Evolutionary conservation across 345 rosid genomes (phyloP).

Genomic region (Cardamine occulta): DNA sequence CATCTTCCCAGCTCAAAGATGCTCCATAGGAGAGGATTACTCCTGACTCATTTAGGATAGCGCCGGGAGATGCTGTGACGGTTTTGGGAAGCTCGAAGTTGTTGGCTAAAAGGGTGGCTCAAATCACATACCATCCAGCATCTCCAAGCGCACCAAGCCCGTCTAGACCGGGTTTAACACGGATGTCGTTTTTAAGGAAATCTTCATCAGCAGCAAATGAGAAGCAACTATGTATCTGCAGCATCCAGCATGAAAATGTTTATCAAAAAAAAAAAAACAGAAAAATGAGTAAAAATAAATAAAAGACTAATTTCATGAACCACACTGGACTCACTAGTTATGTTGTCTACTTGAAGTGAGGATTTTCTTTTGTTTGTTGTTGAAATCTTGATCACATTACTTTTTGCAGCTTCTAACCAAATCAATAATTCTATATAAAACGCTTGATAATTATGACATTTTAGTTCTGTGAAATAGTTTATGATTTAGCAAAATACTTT

Average conservation of each 20-base stretch:
- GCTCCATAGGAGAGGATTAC: conserved; percentile 80
- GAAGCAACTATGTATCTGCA: conserved; percentile 68
- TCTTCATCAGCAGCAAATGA: conserved; percentile 56
- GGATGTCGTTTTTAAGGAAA: conserved; percentile 74
- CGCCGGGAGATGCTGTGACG: conserved; percentile 54
- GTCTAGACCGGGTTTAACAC: conserved; percentile 87
- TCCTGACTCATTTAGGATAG: conserved; percentile 66
- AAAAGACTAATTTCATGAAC: background rate
- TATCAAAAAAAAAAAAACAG: too few relatives aligned
- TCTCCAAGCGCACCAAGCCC: conserved; percentile 89
- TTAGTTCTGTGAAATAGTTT: too few relatives aligned
- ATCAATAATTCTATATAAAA: too few relatives aligned
- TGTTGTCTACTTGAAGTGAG: too few relatives aligned
- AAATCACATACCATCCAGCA: conserved; percentile 77
- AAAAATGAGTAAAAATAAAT: background rate
- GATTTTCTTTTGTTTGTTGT: too few relatives aligned
- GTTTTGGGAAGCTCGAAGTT: conserved; percentile 72
- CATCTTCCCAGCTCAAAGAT: conserved; percentile 77
- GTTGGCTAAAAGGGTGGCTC: conserved; percentile 64
- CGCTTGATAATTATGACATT: too few relatives aligned
- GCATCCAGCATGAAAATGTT: background rate
- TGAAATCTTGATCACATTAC: too few relatives aligned
- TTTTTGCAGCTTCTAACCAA: too few relatives aligned
- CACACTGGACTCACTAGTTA: background rate
- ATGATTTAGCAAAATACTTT: too few relatives aligned